These are phyloP conservation scores for Umbelopsis sp. DNA, from an alignment of 192 early-diverging fungal species.

Conservation along the genomic window DNA sequence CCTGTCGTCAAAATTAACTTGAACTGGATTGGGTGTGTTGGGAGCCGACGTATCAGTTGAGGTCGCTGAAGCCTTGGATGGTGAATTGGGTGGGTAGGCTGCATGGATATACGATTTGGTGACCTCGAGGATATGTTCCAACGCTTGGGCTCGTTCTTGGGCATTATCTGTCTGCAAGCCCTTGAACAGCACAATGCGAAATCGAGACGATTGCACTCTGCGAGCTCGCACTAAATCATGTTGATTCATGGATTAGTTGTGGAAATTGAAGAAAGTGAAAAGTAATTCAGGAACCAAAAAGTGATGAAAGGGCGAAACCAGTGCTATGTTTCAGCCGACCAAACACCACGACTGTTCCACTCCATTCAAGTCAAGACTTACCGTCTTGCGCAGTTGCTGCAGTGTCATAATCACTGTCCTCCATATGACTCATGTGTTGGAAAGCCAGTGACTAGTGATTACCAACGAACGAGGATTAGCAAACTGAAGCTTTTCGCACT, in stretches of 20 bases:
- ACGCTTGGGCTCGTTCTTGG: slow-evolving; percentile 12
- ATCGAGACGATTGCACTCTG: slow-evolving; percentile 35
- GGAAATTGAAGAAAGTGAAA: not conserved
- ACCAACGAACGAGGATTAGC: not conserved
- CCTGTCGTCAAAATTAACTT: not conserved
- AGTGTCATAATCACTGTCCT: slow-evolving; percentile 9
- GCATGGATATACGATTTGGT: slow-evolving; percentile 41
- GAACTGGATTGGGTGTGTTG: slow-evolving; percentile 10
- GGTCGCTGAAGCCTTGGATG: slow-evolving; percentile 14
- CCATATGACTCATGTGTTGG: not conserved
- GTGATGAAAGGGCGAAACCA: not conserved
- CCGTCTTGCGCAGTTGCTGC: slow-evolving; percentile 13
- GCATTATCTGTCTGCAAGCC: slow-evolving; percentile 34
- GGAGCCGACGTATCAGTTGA: slow-evolving; percentile 25
- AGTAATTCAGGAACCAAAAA: not conserved
- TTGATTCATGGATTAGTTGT: not conserved
- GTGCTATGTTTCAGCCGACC: not conserved
- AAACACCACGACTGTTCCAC: not conserved
- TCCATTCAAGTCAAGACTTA: not conserved
- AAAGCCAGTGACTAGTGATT: not conserved
- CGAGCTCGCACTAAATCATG: slow-evolving; percentile 23
- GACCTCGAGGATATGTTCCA: slow-evolving; percentile 44
- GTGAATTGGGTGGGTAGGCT: slow-evolving; percentile 29
- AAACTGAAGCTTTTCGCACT: too few species aligned
- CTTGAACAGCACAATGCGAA: slow-evolving; percentile 41